Evolutionary conservation across 768 basidiomycete species (phyloP), one percentile per base, ranked within the genome.

Genomic region (Agrocybe praecox): DNA sequence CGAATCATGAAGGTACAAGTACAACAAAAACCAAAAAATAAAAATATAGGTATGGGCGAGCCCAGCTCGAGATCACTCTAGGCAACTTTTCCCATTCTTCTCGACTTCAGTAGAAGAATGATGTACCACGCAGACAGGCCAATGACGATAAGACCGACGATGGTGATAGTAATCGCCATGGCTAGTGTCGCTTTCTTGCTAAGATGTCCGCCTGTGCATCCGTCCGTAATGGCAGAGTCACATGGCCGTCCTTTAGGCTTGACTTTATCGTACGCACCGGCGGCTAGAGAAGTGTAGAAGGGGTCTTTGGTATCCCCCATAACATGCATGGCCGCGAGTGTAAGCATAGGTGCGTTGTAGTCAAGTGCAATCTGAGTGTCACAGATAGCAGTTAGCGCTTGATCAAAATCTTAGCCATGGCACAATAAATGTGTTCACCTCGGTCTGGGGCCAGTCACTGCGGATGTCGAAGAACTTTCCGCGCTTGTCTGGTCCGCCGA

Each of bases 331-430:
- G 93, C 90, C 0, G 89, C 86, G 33, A 97, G 80, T 1, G 92
- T 89, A n/a, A 96, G 77, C 76, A 96, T 79, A 1, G 94, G 93
- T 0, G 94, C 92, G 61, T 91, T 92, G 70, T 94, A 95, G 67
- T 97, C 95, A 40, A 94, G 72, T n/a, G 89, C 91, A 50, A 87
- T 78, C 86, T 89, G 47, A 43, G 50, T 14, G 33, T 43, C 21
- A 46, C 26, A 33, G 22, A 42, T 56, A 49, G n/a, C n/a, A n/a
- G 40, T 36, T 36, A 29, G 21, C 33, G 46, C 21, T 29, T 43
- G 32, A 44, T 36, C 4, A 29, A 23, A 40, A 18, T 45, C 5
- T 18, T 26, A 21, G 43, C 49, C 29, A 14, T 23, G 14, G 6
- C 18, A 33, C 22, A 55, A 8, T 19, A 40, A 62, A 23, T 46